Conservation (phyloP, 768 basidiomycete genomes). For the Boletus vermiculosoides region DNA sequence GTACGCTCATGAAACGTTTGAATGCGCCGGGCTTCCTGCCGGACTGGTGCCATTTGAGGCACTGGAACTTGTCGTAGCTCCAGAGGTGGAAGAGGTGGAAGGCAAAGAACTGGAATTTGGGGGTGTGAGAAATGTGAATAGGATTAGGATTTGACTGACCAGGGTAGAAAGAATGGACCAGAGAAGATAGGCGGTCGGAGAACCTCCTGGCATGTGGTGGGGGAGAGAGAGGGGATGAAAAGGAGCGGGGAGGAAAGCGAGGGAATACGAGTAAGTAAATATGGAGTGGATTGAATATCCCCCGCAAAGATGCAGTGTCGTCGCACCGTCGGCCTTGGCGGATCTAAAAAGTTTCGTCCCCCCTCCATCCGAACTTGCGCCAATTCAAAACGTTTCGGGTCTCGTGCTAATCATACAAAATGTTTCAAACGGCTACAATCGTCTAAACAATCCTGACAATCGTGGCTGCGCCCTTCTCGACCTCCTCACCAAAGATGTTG, state of each 20-base stretch:
- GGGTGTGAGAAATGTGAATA: slow-evolving; percentile 1
- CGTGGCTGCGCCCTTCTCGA: slow-evolving; percentile 43
- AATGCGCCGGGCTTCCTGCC: slow-evolving; percentile 81
- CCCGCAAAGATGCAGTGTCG: slow-evolving; percentile 22
- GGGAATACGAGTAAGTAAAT: background rate
- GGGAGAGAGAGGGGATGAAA: background rate
- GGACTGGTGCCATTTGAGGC: slow-evolving; percentile 64
- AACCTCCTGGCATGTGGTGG: slow-evolving; percentile 64
- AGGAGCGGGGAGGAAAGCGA: background rate
- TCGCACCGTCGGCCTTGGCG: background rate
- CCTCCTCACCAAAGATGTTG: slow-evolving; percentile 64
- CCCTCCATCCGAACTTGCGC: slow-evolving; percentile 1
- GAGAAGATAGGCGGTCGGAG: slow-evolving; percentile 69
- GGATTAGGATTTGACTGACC: slow-evolving; percentile 41
- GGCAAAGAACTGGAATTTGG: slow-evolving; percentile 50
- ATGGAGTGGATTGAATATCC: slow-evolving; percentile 13
- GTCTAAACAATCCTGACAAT: slow-evolving; percentile 33
- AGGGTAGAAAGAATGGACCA: slow-evolving; percentile 71
- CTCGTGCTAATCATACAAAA: background rate
- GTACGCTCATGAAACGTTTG: slow-evolving; percentile 87
- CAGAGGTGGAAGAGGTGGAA: slow-evolving; percentile 77
- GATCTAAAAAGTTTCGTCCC: background rate
- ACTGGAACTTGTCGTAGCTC: slow-evolving; percentile 74
- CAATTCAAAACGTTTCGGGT: background rate
- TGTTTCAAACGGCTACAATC: background rate